phyloP scores from a whole-genome alignment of 495 filamentous ascomycete genomes.

The Durotheca rogersii region DNA sequence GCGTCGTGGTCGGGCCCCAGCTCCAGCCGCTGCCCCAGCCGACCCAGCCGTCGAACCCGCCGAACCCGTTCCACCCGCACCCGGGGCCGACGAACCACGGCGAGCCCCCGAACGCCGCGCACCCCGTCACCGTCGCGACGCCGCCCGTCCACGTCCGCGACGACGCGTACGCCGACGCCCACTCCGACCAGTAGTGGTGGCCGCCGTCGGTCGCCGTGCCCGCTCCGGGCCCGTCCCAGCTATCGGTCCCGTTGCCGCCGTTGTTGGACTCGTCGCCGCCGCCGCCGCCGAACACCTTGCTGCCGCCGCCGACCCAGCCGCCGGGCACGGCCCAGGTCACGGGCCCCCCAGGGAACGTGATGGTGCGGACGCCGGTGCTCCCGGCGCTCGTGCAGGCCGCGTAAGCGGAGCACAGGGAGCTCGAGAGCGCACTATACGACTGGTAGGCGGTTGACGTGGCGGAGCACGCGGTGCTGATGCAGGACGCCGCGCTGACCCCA shows the following conservation, averaged over 20 bases:
- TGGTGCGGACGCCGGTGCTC: conserved; percentile 43
- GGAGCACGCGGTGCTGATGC: conserved; percentile 42
- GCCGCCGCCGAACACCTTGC: conserved; percentile 11
- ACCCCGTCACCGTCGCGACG: conserved; percentile 49
- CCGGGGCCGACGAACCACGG: conserved; percentile 50
- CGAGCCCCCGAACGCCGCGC: conserved; percentile 46
- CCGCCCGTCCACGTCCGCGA: conserved; percentile 46
- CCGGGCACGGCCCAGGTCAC: conserved; percentile 40
- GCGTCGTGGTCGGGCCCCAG: conserved; percentile 39
- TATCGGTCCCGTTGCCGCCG: neutral
- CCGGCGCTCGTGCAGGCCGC: conserved; percentile 42
- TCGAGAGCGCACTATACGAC: conserved; percentile 44
- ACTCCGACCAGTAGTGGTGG: conserved; percentile 35
- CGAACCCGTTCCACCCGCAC: conserved; percentile 42
- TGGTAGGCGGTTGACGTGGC: conserved; percentile 40
- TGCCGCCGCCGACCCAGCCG: conserved; percentile 27
- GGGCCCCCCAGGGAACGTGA: conserved; percentile 43
- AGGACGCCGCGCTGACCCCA: conserved; percentile 37
- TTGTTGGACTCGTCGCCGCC: neutral
- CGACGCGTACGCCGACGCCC: conserved; percentile 32
- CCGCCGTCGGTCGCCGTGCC: conserved; percentile 17
- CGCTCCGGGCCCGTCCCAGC: conserved; percentile 4
- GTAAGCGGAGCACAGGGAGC: conserved; percentile 43
- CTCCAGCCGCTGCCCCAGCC: conserved; percentile 49
- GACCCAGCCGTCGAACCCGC: conserved; percentile 44